Evolutionary conservation across 192 early-diverging fungal species (phyloP).

Genomic region (Podochytrium sp.): DNA sequence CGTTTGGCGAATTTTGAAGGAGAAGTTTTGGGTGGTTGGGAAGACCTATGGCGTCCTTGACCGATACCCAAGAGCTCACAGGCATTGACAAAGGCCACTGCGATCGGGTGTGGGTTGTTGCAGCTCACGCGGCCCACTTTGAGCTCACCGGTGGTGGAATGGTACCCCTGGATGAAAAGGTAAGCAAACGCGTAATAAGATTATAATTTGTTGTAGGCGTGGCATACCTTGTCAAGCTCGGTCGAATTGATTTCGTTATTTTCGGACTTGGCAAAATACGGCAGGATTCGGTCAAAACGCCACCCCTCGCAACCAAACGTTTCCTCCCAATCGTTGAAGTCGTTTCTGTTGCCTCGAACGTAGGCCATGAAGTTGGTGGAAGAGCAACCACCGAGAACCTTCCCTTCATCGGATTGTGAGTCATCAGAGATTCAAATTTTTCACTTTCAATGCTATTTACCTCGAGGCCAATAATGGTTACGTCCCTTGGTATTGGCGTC

Average conservation of each 20-base stretch:
- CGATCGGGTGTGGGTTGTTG: background rate
- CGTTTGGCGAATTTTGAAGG: background rate
- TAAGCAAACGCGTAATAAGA: background rate
- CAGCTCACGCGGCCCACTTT: slow-evolving; percentile 11
- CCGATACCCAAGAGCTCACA: background rate
- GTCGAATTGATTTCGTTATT: background rate
- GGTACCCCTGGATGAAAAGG: slow-evolving; percentile 15
- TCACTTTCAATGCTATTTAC: background rate
- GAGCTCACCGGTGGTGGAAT: background rate
- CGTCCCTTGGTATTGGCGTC: background rate
- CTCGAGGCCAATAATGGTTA: slow-evolving; percentile 19
- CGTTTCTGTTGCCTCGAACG: slow-evolving; percentile 22
- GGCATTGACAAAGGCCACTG: slow-evolving; percentile 4
- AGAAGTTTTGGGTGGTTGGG: background rate
- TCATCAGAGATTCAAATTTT: background rate
- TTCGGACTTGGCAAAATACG: slow-evolving; percentile 31
- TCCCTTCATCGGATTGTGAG: background rate
- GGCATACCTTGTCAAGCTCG: slow-evolving; percentile 12
- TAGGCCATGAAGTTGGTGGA: slow-evolving; percentile 25
- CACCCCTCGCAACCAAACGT: slow-evolving; percentile 27
- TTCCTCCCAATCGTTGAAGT: slow-evolving; percentile 21
- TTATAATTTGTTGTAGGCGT: too few species aligned
- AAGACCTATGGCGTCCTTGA: background rate
- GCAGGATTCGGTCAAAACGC: slow-evolving; percentile 13
- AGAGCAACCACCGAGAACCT: slow-evolving; percentile 12